Evolutionary conservation across 2,329 filamentous ascomycete genomes (phyloP), one percentile per base, ranked within the genome.

Genomic region (Beauveria sp.): DNA sequence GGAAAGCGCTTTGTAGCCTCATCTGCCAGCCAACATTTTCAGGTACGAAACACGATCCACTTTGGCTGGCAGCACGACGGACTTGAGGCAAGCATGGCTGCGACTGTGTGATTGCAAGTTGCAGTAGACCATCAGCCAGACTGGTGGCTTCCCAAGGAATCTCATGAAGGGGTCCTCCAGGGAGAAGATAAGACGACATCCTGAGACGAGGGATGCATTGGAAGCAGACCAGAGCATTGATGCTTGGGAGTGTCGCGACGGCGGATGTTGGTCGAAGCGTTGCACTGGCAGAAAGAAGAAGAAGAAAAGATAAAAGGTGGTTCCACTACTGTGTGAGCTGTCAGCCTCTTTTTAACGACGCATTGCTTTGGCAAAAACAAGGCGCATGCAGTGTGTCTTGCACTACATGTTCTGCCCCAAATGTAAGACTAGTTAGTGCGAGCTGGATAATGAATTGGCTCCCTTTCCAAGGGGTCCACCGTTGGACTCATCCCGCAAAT

Each of bases 351-450:
- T 53, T 34, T 38, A 4, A 12, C 34, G 34, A 9, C 12, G 42
- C 20, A 40, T 58, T 58, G 31, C 55, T 58, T 58, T 58, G 55
- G 45, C 45, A 58, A 58, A 50, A 49, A 40, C 31, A 58, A 49
- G 31, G 54, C 43, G 43, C 34, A n/a, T 8, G 20, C 43, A 12
- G 24, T 56, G 22, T 55, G 53, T 56, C 40, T 56, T 46, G 53
- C 53, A 56, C 40, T 28, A 38, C 40, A 6, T 48, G 28, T 57
- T 38, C 18, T 38, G 28, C 22, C 10, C 54, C 54, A 49, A 57
- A 38, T 57, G 54, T 42, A 57, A 57, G 54, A 57, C 54, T 57
- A 48, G 43, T 16, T 57, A 48, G 54, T 16, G 54, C 9, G 10
- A 24, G 43, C 18, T 46, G 40, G 40, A 45, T 34, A 12, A 34